Percentiles rank a stretch among this genome's conserved stretches.
Conservation (phyloP, 805 yeast genomes). For the Wickerhamomyces rabaulensis region DNA sequence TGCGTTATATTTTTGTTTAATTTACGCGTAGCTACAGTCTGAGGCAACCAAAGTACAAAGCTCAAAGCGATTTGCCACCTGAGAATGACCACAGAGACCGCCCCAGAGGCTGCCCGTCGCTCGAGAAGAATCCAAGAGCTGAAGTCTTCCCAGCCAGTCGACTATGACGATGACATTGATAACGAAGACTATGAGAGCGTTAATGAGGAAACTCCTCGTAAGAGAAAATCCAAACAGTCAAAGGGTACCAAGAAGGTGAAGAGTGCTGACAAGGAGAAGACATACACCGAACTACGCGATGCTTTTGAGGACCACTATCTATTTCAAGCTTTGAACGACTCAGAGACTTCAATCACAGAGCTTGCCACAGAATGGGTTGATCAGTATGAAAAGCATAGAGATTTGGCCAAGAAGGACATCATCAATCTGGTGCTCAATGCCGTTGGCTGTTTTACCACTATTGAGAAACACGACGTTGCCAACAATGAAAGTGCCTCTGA, state of each 20-base stretch:
- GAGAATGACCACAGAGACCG: constrained; percentile 4
- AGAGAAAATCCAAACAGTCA: constrained; percentile 11
- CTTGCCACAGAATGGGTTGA: constrained; percentile 56
- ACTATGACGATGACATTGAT: constrained; percentile 19
- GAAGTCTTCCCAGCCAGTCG: constrained; percentile 15
- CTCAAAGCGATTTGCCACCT: background rate
- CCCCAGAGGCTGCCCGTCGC: constrained; percentile 13
- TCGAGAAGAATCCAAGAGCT: constrained; percentile 18
- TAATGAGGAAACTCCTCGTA: constrained; percentile 14
- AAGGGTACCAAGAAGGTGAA: constrained; percentile 7
- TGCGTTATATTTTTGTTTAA: too few species aligned
- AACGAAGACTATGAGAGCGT: constrained; percentile 18
- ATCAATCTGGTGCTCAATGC: constrained; percentile 65
- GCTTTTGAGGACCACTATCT: constrained; percentile 42
- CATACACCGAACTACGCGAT: constrained; percentile 33
- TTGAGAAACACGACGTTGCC: constrained; percentile 71
- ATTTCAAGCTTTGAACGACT: constrained; percentile 45
- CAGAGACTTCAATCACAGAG: constrained; percentile 46
- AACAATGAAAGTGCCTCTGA: constrained; percentile 66
- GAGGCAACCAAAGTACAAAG: background rate
- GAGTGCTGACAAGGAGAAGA: constrained; percentile 13
- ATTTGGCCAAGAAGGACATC: constrained; percentile 51
- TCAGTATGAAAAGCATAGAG: constrained; percentile 37
- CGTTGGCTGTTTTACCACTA: constrained; percentile 64
- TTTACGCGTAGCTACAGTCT: background rate